Percentiles rank a stretch among this genome's conserved stretches.
Conservation (phyloP, 177 flowering plant genomes). For the Tripterygium wilfordii region DNA sequence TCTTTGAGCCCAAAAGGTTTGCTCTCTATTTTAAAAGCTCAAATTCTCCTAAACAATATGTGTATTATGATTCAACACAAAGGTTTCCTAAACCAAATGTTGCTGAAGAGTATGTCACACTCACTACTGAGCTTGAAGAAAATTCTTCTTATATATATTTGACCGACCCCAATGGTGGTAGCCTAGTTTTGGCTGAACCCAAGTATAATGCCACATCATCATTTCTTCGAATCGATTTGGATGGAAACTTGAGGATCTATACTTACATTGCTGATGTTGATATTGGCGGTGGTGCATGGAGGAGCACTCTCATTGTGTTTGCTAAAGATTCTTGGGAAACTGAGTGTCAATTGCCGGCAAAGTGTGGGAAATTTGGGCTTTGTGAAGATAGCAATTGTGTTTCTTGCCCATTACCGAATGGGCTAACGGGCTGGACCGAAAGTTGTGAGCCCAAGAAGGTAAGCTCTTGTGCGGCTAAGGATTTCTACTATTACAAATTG, state of each 20-base stretch:
- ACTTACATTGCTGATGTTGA: slow-evolving; percentile 20
- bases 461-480: slow-evolving; percentile 15
- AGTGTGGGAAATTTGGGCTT: slow-evolving; percentile 53
- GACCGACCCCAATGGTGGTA: background rate
- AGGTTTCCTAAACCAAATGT: background rate
- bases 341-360: slow-evolving; percentile 27
- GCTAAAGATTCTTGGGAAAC: background rate
- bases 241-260: slow-evolving; percentile 24
- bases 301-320: slow-evolving; percentile 21
- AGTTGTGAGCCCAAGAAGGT: slow-evolving; percentile 26
- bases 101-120: slow-evolving; percentile 4
- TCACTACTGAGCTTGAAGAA: slow-evolving; percentile 12
- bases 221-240: slow-evolving; percentile 18
- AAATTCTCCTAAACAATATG: background rate
- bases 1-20: slow-evolving; percentile 23
- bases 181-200: slow-evolving; percentile 11
- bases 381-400: slow-evolving; percentile 58
- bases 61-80: background rate
- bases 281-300: slow-evolving; percentile 2
- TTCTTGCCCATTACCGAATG: slow-evolving; percentile 44
- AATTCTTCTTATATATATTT: slow-evolving; percentile 9
- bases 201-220: slow-evolving; percentile 20
- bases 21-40: slow-evolving; percentile 19
- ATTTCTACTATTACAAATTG: slow-evolving; percentile 30
- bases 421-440: slow-evolving; percentile 55